A percentile compares a stretch with the other conserved stretches of the same genome.
phyloP scores from a whole-genome alignment of 495 filamentous ascomycete species.

The Aspergillus steynii region DNA sequence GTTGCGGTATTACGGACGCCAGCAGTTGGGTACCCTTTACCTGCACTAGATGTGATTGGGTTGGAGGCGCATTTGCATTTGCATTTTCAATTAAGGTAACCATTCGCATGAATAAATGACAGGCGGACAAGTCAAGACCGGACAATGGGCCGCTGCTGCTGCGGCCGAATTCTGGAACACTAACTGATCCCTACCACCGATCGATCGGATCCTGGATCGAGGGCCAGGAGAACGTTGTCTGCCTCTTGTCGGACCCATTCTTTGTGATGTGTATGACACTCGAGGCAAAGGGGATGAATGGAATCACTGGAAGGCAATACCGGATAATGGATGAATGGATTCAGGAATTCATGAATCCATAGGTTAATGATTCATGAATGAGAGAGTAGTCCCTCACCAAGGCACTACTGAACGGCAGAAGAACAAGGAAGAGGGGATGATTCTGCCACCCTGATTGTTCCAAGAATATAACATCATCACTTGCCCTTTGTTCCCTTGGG shows the following conservation, averaged over 20 bases:
- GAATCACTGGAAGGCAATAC: neutral
- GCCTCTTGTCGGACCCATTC: neutral
- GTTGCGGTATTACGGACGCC: too few species aligned
- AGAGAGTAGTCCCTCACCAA: too few species aligned
- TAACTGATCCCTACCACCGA: neutral
- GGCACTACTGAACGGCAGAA: too few species aligned
- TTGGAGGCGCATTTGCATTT: too few species aligned
- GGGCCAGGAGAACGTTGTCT: neutral
- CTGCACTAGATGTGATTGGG: too few species aligned
- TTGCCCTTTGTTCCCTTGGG: neutral
- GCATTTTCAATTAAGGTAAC: too few species aligned
- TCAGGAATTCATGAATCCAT: too few species aligned
- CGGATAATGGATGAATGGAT: too few species aligned
- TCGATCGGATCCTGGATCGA: neutral
- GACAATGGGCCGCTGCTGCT: neutral
- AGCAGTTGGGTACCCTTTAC: too few species aligned
- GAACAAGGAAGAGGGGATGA: neutral
- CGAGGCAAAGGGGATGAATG: neutral
- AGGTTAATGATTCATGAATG: too few species aligned
- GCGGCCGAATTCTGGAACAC: neutral
- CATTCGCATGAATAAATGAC: too few species aligned
- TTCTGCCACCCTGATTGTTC: neutral
- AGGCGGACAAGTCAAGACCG: too few species aligned
- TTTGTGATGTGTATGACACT: neutral
- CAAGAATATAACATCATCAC: neutral